A percentile compares a stretch with the other conserved stretches of the same genome.
Evolutionary conservation across 2,329 filamentous ascomycete species (phyloP).

Genomic region (Daldinia sp.): DNA sequence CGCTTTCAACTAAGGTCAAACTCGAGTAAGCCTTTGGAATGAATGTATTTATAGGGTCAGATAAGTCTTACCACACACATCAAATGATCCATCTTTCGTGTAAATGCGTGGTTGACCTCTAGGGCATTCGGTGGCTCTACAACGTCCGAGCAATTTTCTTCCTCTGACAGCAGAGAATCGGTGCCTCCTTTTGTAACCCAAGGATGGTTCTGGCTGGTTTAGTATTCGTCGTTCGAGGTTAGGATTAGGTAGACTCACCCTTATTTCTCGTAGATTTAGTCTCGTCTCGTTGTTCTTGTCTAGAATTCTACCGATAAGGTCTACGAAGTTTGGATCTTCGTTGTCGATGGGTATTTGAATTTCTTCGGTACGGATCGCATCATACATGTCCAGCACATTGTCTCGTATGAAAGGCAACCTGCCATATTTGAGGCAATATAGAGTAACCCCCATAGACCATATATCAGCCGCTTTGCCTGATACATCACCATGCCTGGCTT

Average conservation of each 20-base stretch:
- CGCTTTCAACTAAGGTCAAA: slow-evolving; percentile 78
- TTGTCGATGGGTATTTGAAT: slow-evolving; percentile 72
- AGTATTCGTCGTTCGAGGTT: slow-evolving; percentile 31
- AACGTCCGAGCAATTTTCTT: slow-evolving; percentile 86
- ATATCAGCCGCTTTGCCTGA: slow-evolving; percentile 93
- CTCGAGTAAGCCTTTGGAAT: slow-evolving; percentile 27
- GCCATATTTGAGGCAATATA: slow-evolving; percentile 93
- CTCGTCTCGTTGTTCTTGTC: slow-evolving; percentile 87
- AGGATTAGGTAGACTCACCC: slow-evolving; percentile 67
- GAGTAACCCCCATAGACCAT: slow-evolving; percentile 97
- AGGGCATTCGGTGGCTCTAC: slow-evolving; percentile 88
- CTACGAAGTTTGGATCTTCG: slow-evolving; percentile 75
- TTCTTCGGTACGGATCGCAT: slow-evolving; percentile 82
- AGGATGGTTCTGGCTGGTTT: slow-evolving; percentile 76
- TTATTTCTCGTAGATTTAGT: slow-evolving; percentile 83
- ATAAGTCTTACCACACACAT: slow-evolving; percentile 76
- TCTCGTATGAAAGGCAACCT: slow-evolving; percentile 85
- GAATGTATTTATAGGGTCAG: not conserved
- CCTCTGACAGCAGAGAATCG: slow-evolving; percentile 81
- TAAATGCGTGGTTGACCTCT: slow-evolving; percentile 92
- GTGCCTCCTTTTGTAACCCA: slow-evolving; percentile 89
- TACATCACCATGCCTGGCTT: slow-evolving; percentile 85
- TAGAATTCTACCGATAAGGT: slow-evolving; percentile 79
- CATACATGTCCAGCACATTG: slow-evolving; percentile 86
- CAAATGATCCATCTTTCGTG: slow-evolving; percentile 86